Conservation (phyloP, 2,329 filamentous ascomycete species). For the Dactylellina parvicollis region DNA sequence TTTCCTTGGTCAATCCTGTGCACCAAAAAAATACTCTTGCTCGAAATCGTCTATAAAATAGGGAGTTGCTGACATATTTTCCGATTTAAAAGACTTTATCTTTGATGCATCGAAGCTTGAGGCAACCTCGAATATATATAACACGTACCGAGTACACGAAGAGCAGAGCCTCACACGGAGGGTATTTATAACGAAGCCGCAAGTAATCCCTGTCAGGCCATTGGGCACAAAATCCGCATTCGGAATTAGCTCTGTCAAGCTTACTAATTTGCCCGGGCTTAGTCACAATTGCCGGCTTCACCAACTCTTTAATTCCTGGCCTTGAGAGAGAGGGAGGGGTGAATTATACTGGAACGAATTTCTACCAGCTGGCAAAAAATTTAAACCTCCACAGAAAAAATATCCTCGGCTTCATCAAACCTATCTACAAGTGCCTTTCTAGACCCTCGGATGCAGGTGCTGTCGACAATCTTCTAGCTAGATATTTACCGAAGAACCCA, state of each 20-base stretch:
- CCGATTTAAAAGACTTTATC: too few species aligned
- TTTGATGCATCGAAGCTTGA: too few species aligned
- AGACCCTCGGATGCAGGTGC: neutral
- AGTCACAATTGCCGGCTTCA: conserved; percentile 21
- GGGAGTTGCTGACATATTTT: too few species aligned
- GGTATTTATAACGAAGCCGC: conserved; percentile 4
- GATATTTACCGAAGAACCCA: conserved; percentile 20
- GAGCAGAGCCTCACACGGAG: conserved; percentile 2
- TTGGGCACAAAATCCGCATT: conserved; percentile 51
- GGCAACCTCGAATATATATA: neutral
- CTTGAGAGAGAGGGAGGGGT: neutral
- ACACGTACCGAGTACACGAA: too few species aligned
- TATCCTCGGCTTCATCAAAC: conserved; percentile 2
- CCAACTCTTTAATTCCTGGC: conserved; percentile 1
- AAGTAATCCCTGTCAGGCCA: conserved; percentile 41
- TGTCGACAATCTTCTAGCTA: neutral
- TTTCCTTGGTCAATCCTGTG: too few species aligned
- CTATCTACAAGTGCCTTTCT: neutral
- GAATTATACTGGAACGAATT: conserved; percentile 36
- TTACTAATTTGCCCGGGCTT: conserved; percentile 49
- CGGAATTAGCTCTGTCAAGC: conserved; percentile 20
- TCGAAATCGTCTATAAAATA: too few species aligned
- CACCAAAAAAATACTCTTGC: too few species aligned
- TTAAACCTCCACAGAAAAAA: conserved; percentile 5
- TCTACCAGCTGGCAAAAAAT: conserved; percentile 10